phyloP scores from a whole-genome alignment of 75 land plant species.

The Cupressus sempervirens region DNA sequence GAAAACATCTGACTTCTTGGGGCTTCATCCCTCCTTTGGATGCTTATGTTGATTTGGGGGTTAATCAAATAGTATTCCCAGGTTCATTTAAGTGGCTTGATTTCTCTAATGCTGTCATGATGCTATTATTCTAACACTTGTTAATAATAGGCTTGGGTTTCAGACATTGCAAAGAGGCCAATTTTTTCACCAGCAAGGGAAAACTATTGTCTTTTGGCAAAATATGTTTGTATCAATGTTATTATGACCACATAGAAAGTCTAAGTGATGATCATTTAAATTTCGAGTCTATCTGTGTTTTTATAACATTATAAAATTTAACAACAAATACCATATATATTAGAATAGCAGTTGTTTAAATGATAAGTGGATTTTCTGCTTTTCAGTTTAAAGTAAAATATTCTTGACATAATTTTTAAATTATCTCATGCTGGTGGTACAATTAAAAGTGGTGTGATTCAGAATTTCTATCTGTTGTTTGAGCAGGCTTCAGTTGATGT shows the following conservation, averaged over 20 bases:
- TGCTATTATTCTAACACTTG: neutral
- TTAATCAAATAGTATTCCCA: neutral
- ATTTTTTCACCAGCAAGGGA: neutral
- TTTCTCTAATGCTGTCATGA: neutral
- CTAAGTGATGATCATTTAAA: neutral
- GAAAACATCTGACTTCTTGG: neutral
- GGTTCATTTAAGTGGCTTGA: neutral
- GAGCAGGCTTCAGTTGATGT: conserved; percentile 89
- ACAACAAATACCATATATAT: neutral
- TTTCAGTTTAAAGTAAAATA: neutral
- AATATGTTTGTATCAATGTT: neutral
- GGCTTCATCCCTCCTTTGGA: neutral
- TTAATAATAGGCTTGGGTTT: neutral
- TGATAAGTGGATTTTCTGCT: neutral
- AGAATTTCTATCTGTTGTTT: neutral
- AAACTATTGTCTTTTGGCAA: neutral
- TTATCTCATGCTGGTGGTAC: neutral
- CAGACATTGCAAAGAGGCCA: neutral
- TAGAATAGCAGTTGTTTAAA: neutral
- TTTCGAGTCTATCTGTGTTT: neutral
- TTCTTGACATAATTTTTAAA: neutral
- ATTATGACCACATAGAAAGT: neutral
- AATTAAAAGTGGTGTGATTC: neutral
- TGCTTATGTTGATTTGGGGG: neutral
- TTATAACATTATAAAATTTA: neutral